Evolutionary conservation across 495 filamentous ascomycete genomes (phyloP).

Genomic region (Cetradonia linearis): DNA sequence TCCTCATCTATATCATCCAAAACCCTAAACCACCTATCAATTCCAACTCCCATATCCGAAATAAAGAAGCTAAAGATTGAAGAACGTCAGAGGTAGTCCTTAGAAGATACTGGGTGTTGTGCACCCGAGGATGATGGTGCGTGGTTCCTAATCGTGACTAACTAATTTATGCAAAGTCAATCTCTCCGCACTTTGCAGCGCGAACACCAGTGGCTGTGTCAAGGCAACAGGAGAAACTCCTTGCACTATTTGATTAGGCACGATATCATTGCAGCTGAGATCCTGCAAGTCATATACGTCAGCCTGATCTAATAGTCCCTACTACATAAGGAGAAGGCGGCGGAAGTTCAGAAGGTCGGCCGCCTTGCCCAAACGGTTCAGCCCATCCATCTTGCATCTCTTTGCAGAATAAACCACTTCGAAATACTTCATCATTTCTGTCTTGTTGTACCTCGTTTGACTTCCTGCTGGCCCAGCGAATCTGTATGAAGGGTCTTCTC

Average conservation of each 20-base stretch:
- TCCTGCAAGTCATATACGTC: background rate
- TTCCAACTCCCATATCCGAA: background rate
- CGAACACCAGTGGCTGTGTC: background rate
- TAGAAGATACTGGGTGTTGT: background rate
- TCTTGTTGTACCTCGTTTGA: background rate
- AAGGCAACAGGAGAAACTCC: background rate
- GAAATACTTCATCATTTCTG: background rate
- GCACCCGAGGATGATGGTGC: background rate
- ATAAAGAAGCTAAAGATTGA: no score
- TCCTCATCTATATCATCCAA: background rate
- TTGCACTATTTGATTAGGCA: background rate
- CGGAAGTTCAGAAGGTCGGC: background rate
- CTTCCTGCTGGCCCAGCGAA: background rate
- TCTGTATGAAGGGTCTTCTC: background rate
- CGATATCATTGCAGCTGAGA: background rate
- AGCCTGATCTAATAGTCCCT: background rate
- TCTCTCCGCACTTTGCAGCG: constrained; percentile 1
- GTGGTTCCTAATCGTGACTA: constrained; percentile 5
- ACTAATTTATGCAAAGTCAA: constrained; percentile 2
- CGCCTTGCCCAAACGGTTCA: background rate
- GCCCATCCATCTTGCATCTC: background rate
- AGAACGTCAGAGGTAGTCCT: background rate
- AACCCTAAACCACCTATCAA: background rate
- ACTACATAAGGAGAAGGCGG: background rate
- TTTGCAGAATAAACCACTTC: background rate